These are phyloP conservation scores for Sordariomycetes sp. DNA, from an alignment of 2,329 filamentous ascomycete species.

Conservation along the genomic window DNA sequence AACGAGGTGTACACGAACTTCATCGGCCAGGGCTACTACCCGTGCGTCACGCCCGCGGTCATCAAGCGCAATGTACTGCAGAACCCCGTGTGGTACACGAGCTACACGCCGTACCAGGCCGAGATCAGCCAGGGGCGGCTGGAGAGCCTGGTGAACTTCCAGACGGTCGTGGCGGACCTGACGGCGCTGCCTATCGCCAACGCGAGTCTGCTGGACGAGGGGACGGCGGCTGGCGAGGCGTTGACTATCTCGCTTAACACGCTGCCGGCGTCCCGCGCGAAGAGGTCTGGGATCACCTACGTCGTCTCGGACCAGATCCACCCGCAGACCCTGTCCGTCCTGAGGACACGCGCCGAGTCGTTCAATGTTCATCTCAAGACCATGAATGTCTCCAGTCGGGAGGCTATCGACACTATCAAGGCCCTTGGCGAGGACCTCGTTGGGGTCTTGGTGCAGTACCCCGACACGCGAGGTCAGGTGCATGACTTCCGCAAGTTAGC, in stretches of 20 bases:
- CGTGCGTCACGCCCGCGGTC: conserved; percentile 75
- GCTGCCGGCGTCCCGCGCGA: conserved; percentile 60
- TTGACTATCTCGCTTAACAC: conserved; percentile 86
- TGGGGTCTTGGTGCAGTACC: conserved; percentile 90
- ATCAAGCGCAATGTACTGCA: conserved; percentile 90
- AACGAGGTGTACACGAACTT: conserved; percentile 48
- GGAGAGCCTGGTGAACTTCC: conserved; percentile 89
- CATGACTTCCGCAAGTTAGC: conserved; percentile 65
- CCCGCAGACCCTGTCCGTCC: conserved; percentile 74
- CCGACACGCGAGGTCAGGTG: conserved; percentile 76
- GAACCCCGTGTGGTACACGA: conserved; percentile 94
- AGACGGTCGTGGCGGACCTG: conserved; percentile 83
- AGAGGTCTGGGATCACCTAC: conserved; percentile 66
- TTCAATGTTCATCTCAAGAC: conserved; percentile 75
- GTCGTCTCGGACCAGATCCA: conserved; percentile 76
- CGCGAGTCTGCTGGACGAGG: conserved; percentile 82
- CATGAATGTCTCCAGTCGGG: conserved; percentile 58
- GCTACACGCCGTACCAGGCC: conserved; percentile 93
- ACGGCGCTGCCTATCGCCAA: conserved; percentile 83
- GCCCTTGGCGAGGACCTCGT: conserved; percentile 71
- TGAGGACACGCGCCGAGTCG: conserved; percentile 78
- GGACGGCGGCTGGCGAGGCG: conserved; percentile 85
- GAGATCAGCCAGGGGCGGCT: conserved; percentile 94
- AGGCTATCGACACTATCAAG: conserved; percentile 52
- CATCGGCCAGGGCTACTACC: conserved; percentile 83